Evolutionary conservation across 2,329 filamentous ascomycete genomes (phyloP), one percentile per base, ranked within the genome.

Genomic region (Alternaria sp.): DNA sequence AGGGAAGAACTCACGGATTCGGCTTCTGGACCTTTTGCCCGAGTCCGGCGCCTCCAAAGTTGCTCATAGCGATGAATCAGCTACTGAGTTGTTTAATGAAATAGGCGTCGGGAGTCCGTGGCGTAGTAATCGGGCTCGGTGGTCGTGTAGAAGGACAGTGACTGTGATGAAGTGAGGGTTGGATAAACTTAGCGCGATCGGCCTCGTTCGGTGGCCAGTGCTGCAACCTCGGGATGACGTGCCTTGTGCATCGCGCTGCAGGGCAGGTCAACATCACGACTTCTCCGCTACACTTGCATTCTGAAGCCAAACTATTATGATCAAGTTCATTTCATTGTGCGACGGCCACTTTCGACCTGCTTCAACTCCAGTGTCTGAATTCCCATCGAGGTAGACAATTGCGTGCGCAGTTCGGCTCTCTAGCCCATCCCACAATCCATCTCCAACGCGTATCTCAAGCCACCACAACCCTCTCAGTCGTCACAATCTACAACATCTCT

Each of bases 31-130:
- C 85, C 69, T 87, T 83, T 66, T 87, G 85, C 26, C 87, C 84
- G 63, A 89, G 88, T 68, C 92, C 92, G 26, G 91, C 92, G 67
- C 87, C 86, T 70, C 92, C 92, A 76, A 93, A 93, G 41, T 86
- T 81, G 79, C 89, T 88, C 87, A 88, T 88, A 18, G 3, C 62
- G 60, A 37, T n/a, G 3, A n/a, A 25, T 10, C 11, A n/a, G 37
- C 2, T 15, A 7, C n/a, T n/a, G 8, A n/a, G 6, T 33, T 6
- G 12, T 12, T 14, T 6, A 4, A 4, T 14, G 1, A 1, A 26
- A 2, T 9, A 26, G 9, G 1, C n/a, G 11, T 41, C 28, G 47
- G 25, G 46, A 7, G 15, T 33, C 20, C 20, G 37, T 25, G 14
- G 23, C 1, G 26, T 37, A 10, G 12, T 50, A 9, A 8, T 25